A percentile compares a stretch with the other conserved stretches of the same genome.
Evolutionary conservation across 495 filamentous ascomycete species (phyloP).

Genomic region (Aspergillus conjunctus): DNA sequence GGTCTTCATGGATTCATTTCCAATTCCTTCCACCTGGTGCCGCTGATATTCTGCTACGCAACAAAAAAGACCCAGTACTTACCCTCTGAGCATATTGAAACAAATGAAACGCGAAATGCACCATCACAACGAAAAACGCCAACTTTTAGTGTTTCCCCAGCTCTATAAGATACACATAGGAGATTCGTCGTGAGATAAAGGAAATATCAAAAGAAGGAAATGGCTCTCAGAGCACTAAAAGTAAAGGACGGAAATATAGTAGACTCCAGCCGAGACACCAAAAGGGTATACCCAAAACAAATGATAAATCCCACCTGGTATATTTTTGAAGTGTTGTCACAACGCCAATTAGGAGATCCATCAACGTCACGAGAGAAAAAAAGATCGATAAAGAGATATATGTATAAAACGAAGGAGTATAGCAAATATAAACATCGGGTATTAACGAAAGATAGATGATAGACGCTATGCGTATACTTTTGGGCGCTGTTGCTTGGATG

Average conservation of each 20-base stretch:
- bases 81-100: background rate
- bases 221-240: background rate
- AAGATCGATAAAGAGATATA: slow-evolving; percentile 5
- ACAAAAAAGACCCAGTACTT: no score
- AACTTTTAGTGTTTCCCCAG: background rate
- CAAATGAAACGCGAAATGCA: background rate
- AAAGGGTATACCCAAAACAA: slow-evolving; percentile 22
- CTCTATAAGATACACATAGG: background rate
- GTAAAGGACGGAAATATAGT: slow-evolving; percentile 15
- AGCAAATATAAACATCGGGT: slow-evolving; percentile 8
- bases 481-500: slow-evolving; percentile 26
- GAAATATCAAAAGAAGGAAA: slow-evolving; percentile 5
- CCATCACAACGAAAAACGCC: background rate
- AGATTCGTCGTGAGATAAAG: background rate
- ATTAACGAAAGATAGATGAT: slow-evolving; percentile 23
- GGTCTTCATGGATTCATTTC: no score
- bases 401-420: slow-evolving; percentile 8
- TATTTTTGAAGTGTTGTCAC: background rate
- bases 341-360: background rate
- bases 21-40: background rate
- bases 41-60: no score
- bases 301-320: slow-evolving; percentile 13
- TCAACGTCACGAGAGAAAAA: background rate
- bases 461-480: slow-evolving; percentile 27
- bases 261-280: slow-evolving; percentile 11